Evolutionary conservation across 1,284 basidiomycete genomes (phyloP), one percentile per base, ranked within the genome.

Genomic region (Malassezia japonica): DNA sequence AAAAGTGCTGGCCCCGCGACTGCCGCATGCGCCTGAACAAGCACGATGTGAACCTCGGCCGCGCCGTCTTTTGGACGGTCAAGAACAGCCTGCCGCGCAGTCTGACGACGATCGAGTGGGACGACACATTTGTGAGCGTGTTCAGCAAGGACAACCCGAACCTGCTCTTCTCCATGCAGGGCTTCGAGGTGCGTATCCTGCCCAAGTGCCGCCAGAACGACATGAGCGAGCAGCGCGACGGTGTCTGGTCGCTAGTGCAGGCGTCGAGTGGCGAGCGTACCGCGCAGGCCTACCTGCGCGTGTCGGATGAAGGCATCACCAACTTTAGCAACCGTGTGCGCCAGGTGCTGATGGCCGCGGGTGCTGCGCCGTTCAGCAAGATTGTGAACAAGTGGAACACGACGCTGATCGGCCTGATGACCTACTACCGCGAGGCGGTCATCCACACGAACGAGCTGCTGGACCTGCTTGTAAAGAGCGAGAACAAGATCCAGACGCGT

Each of bases 351-450:
- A 98, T 99, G 94, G 90, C 89, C 64, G 96, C 94, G 1, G 94
- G 94, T 55, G 92, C 90, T 0, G 92, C 92, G 1, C 96, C 94
- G 0, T 98, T 98, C 80, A 89, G 87, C 56, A 99, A 99, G 80
- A 95, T 99, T 66, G 86, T 96, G 71, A 98, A 98, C 79, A 96
- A 96, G 77, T 95, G 90, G 90, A 96, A 95, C 75, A 92, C 90
- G 2, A 87, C 87, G 9, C 80, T 73, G 39, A 66, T 71, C 41
- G 60, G 59, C 6, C 53, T 70, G n/a, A 67, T 94, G 88, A 95
- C 91, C 4, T 98, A 96, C 77, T 98, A 96, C 76, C 87, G 92
- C 57, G 92, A 98, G 73, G 92, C 91, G n/a, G 90, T 96, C 57
- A 88, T 95, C 55, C 88, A 94, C 73, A 98, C 94, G 28, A 89